Evolutionary conservation across 1,284 basidiomycete species (phyloP), one percentile per base, ranked within the genome.

Genomic region (Cutaneotrichosporon sp.): DNA sequence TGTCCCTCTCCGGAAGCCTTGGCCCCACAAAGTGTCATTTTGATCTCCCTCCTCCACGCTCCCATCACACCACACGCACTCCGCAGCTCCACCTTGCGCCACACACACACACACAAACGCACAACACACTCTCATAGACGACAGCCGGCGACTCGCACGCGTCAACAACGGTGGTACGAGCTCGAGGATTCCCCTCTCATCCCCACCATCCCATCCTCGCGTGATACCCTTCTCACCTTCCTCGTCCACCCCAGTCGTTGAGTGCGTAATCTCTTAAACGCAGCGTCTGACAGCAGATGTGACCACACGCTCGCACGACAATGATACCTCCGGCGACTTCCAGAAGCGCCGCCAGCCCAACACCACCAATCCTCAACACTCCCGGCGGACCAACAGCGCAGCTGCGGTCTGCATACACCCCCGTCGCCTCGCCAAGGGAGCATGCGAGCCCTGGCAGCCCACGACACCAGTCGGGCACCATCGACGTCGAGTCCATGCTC

Each of bases 401-500:
- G 36, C 38, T 47, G 54, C 29, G 52, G 22, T 20, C 52, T 31
- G 33, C 34, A 24, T 18, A 53, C 22, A 24, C 51, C 13, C 63
- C 63, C 9, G 47, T 59, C 46, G 53, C 58, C 3, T 58, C 63
- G 24, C 59, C 60, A 16, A 43, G 49, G 8, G 61, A 63, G 16
- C 33, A 53, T 34, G 38, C 54, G 22, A 60, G 59, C 43, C 64
- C 66, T 0, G 62, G 72, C 31, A 67, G 67, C 33, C 72, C 73
- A 10, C 62, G 72, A 36, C 60, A 60, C 24, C 59, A 69, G 27
- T 61, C 67, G 0, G 69, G 67, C 6, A 58, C 54, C 5, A 42
- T 75, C 16, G 75, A 75, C 31, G 58, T 72, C 33, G 75, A 79
- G 14, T 52, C 67, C 2, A 50, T 73, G 13, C 27, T 76, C 16